Conservation (phyloP, 2,329 filamentous ascomycete genomes). For the Mycosphaerella arachidis region DNA sequence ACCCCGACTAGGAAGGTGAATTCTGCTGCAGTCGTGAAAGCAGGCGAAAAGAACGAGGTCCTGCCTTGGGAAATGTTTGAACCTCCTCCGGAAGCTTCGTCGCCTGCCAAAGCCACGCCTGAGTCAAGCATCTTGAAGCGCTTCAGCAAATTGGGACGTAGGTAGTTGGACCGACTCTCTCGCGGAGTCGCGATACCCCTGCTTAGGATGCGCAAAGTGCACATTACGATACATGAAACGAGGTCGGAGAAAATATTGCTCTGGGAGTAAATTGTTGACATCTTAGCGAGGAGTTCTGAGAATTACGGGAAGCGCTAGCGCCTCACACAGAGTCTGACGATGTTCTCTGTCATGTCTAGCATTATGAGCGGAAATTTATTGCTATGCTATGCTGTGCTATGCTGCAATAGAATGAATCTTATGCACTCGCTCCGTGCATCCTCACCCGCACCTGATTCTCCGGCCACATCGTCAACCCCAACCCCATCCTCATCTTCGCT, state of each 20-base stretch:
- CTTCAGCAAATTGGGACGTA: slow-evolving; percentile 10
- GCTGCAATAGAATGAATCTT: not conserved
- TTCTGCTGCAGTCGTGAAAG: not conserved
- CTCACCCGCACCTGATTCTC: slow-evolving; percentile 21
- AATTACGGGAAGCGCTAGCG: not conserved
- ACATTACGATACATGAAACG: not conserved
- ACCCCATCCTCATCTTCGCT: slow-evolving; percentile 27
- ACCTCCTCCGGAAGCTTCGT: slow-evolving; percentile 2
- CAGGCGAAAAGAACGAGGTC: slow-evolving; percentile 10
- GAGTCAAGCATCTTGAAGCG: slow-evolving; percentile 6
- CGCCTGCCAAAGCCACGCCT: not conserved
- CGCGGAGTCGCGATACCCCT: not conserved
- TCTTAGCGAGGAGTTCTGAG: slow-evolving; percentile 8
- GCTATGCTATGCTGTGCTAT: not conserved
- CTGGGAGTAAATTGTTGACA: not conserved
- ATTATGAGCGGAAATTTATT: not conserved
- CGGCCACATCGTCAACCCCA: slow-evolving; percentile 28
- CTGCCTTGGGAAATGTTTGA: slow-evolving; percentile 19
- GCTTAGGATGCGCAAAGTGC: not conserved
- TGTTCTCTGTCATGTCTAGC: not conserved
- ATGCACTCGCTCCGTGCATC: slow-evolving; percentile 10
- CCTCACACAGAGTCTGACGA: not conserved
- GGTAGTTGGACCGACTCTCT: not conserved
- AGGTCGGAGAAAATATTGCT: not conserved
- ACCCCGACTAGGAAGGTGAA: not conserved